Conservation (phyloP, 2,329 filamentous ascomycete genomes). For the Talaromyces sp. region DNA sequence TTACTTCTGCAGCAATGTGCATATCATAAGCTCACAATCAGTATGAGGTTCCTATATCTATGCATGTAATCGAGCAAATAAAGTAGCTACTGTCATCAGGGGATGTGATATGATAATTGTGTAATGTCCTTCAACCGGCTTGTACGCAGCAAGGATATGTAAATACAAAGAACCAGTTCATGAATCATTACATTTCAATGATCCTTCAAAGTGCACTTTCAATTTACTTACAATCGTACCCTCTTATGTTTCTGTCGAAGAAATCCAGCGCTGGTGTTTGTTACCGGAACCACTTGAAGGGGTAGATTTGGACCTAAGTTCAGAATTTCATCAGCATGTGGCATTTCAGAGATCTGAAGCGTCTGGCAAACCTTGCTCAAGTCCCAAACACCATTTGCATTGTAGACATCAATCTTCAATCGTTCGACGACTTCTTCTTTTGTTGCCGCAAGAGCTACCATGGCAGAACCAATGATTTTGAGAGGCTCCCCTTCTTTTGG, state of each 20-base stretch:
- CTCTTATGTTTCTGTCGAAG: background rate
- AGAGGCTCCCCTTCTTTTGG: background rate
- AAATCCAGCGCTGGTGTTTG: background rate
- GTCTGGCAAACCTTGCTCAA: background rate
- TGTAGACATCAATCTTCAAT: background rate
- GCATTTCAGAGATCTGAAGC: background rate
- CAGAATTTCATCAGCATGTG: background rate
- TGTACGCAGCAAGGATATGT: background rate
- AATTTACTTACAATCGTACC: background rate
- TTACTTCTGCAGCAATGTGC: background rate
- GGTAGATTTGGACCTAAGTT: background rate
- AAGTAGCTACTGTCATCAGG: background rate
- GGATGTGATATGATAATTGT: background rate
- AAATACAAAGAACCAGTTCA: background rate
- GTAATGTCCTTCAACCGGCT: too few relatives aligned
- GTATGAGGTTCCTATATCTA: background rate
- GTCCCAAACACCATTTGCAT: constrained; percentile 1
- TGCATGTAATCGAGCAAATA: background rate
- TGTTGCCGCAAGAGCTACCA: background rate
- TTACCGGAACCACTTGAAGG: constrained; percentile 1
- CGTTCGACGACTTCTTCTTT: background rate
- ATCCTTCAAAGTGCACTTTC: background rate
- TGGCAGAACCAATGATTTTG: background rate
- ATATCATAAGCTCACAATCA: too few relatives aligned
- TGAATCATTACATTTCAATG: background rate